Evolutionary conservation across 75 land plant genomes (phyloP).

Genomic region (Picea glauca): DNA sequence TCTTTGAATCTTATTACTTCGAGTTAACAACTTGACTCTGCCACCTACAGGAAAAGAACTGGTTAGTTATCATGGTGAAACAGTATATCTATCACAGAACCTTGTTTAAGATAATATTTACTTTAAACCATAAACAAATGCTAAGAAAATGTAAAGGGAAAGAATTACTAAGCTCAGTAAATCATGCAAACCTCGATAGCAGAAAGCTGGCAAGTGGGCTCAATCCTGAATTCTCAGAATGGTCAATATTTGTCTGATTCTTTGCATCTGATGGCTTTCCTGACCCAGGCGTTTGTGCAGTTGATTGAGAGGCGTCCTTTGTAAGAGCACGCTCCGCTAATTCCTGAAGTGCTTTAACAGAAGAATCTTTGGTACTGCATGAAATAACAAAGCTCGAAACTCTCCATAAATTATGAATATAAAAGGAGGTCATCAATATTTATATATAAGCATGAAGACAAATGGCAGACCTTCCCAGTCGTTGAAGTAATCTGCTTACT

Average conservation of each 20-base stretch:
- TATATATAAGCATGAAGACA: neutral
- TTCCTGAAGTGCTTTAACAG: conserved; percentile 72
- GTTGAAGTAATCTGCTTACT: conserved; percentile 70
- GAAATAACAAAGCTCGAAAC: neutral
- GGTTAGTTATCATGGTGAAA: no score
- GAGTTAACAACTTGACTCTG: no score
- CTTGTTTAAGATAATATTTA: no score
- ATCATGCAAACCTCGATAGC: conserved; percentile 61
- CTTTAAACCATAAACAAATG: no score
- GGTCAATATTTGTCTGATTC: conserved; percentile 31
- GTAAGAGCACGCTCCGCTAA: conserved; percentile 44
- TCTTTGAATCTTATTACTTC: no score
- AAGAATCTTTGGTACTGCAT: conserved; percentile 75
- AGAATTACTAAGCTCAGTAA: no score
- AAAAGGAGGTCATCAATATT: neutral
- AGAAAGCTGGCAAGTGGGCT: conserved; percentile 91
- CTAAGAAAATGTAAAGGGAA: no score
- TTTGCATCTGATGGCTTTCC: conserved; percentile 37
- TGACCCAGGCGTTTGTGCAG: conserved; percentile 12
- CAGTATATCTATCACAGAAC: no score
- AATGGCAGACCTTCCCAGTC: conserved; percentile 61
- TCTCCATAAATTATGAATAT: neutral
- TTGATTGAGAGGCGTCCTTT: conserved; percentile 21
- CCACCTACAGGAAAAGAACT: no score
- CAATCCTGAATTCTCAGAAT: conserved; percentile 56